Percentiles rank a stretch among this genome's conserved stretches.
Conservation (phyloP, 495 filamentous ascomycete species). For the Penicillium canariense region DNA sequence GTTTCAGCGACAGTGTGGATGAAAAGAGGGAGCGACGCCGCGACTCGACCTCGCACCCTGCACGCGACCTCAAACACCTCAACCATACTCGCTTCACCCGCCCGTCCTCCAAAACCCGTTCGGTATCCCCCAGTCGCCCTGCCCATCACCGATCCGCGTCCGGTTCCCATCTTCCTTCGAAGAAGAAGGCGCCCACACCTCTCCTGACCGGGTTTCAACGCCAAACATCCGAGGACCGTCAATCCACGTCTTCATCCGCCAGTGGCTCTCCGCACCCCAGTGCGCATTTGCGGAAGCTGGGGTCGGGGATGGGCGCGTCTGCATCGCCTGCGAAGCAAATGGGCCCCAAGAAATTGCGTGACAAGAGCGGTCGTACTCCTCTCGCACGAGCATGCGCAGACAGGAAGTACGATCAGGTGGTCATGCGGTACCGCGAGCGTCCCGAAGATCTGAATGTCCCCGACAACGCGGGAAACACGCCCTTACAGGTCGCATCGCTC, state of each 20-base stretch:
- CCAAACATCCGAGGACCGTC: conserved; percentile 60
- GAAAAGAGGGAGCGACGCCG: conserved; percentile 31
- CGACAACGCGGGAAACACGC: conserved; percentile 92
- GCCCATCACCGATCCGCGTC: conserved; percentile 64
- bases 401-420: conserved; percentile 69
- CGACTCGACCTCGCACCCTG: conserved; percentile 20
- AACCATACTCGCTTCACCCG: conserved; percentile 28
- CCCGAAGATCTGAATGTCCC: conserved; percentile 84
- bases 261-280: conserved; percentile 69
- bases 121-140: conserved; percentile 57
- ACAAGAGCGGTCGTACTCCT: conserved; percentile 80
- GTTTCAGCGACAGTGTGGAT: conserved; percentile 43
- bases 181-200: conserved; percentile 50
- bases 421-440: conserved; percentile 65
- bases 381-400: conserved; percentile 81
- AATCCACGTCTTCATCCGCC: conserved; percentile 70
- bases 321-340: conserved; percentile 65
- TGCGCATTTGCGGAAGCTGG: conserved; percentile 62
- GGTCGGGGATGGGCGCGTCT: conserved; percentile 53
- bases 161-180: conserved; percentile 48
- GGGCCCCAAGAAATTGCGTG: conserved; percentile 75
- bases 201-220: conserved; percentile 46
- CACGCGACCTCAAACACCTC: conserved; percentile 28
- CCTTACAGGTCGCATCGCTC: conserved; percentile 85
- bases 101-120: conserved; percentile 51